These are phyloP conservation scores for Podospora bellae-mahoneyi DNA, from an alignment of 495 filamentous ascomycete genomes.

Conservation along the genomic window DNA sequence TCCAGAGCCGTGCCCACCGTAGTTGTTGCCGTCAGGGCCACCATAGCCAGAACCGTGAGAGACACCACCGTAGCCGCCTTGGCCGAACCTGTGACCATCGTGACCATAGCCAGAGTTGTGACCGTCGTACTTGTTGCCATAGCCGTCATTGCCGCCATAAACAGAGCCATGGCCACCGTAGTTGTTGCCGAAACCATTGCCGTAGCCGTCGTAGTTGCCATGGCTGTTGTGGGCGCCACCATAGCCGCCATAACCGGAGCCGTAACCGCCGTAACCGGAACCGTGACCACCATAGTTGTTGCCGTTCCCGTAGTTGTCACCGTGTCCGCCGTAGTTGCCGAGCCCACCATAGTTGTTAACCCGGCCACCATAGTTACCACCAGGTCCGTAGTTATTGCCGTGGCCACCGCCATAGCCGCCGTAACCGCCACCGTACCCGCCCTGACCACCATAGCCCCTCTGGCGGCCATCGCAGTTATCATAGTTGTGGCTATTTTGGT, in stretches of 20 bases:
- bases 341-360: background rate
- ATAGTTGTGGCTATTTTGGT: background rate
- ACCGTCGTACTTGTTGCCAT: slow-evolving; percentile 2
- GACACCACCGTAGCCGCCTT: background rate
- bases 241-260: slow-evolving; percentile 11
- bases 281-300: background rate
- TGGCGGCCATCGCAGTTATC: slow-evolving; percentile 5
- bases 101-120: slow-evolving; percentile 9
- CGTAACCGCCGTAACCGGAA: slow-evolving; percentile 5
- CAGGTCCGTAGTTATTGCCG: too few relatives aligned
- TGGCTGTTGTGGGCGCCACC: background rate
- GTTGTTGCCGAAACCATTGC: too few relatives aligned
- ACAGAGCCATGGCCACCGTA: slow-evolving; percentile 1
- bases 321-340: slow-evolving; percentile 1
- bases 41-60: background rate
- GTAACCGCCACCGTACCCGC: too few relatives aligned
- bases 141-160: background rate
- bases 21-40: too few relatives aligned
- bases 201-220: background rate
- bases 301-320: background rate
- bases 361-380: slow-evolving; percentile 3
- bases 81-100: slow-evolving; percentile 3
- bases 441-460: background rate
- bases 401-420: background rate
- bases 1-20: background rate